Evolutionary conservation across 2,329 filamentous ascomycete species (phyloP), one percentile per base, ranked within the genome.

Genomic region (Xylaria sp.): DNA sequence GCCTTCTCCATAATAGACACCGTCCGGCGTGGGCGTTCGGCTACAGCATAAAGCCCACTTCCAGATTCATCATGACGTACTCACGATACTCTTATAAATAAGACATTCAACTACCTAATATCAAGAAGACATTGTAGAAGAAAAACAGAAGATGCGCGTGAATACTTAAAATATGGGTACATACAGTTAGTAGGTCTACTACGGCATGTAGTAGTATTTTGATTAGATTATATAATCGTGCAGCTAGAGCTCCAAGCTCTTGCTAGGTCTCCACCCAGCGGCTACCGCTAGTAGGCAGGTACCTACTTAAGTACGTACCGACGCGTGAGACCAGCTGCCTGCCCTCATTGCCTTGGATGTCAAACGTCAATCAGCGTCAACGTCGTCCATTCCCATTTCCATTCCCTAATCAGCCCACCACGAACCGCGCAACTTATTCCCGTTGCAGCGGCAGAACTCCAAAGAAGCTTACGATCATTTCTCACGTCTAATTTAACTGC

Each of bases 321-420:
- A 77, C 76, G 76, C 75, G 75, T 75, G 75, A 76, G 74, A 67
- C 76, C 74, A 78, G 76, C 75, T 78, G 76, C 76, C 76, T 77
- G 74, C 73, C 74, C 70, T 75, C 57, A 59, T 28, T 55, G 13
- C 41, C 37, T 34, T 41, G 15, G 44, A 70, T 67, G 72, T 32
- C 50, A 67, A 54, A 54, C 58, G n/a, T 54, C 56, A 60, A 59
- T 52, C 65, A 61, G 55, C 52, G 63, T 70, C 67, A 46, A 60
- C 63, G 41, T 60, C 63, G 18, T 41, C 51, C 34, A 61, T 64
- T 55, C 63, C 28, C 34, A 63, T 62, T 44, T 4, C 63, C 28
- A 44, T 60, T 62, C 50, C 63, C 28, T 44, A 62, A 59, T 59
- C 66, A 25, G 62, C 72, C 61, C 65, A 72, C 54, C 69, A 74